phyloP scores from a whole-genome alignment of 306 rosid genomes.

The Cyclanthera cordifolia region DNA sequence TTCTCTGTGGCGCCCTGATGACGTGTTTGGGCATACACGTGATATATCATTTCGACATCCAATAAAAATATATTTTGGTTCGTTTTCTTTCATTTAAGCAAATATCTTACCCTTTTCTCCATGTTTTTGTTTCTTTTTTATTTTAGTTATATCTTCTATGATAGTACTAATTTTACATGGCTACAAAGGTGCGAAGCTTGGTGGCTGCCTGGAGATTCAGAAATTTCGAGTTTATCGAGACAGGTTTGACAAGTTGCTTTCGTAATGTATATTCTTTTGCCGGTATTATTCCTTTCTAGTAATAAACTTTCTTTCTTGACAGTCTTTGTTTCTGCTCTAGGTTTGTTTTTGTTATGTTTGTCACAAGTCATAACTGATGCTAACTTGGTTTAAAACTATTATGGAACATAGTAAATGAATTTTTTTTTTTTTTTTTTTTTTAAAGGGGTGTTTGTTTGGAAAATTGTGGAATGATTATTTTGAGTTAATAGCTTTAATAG shows the following conservation, averaged over 20 bases:
- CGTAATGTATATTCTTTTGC: not conserved
- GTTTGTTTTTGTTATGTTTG: not conserved
- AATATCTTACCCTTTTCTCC: slow-evolving; percentile 13
- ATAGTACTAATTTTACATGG: slow-evolving; percentile 10
- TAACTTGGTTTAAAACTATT: not conserved
- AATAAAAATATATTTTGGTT: slow-evolving; percentile 89
- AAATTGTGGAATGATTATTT: too few species aligned
- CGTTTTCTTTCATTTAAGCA: not conserved
- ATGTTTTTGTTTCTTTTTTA: slow-evolving; percentile 4
- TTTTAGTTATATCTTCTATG: not conserved
- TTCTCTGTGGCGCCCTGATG: slow-evolving; percentile 56
- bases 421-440: too few species aligned
- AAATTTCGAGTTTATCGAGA: slow-evolving; percentile 52
- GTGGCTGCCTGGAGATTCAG: slow-evolving; percentile 78
- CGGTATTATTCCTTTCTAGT: not conserved
- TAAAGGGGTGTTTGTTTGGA: too few species aligned
- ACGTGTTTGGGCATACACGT: slow-evolving; percentile 61
- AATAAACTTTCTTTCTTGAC: not conserved
- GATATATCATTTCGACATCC: slow-evolving; percentile 86
- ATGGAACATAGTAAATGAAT: not conserved
- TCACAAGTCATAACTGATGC: not conserved
- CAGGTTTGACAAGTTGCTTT: slow-evolving; percentile 38
- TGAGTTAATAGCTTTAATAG: too few species aligned
- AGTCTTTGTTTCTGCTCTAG: not conserved
- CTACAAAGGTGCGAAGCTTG: slow-evolving; percentile 65